These are phyloP conservation scores for Jacaranda mimosifolia DNA, from an alignment of 257 asterid genomes.

Conservation along the genomic window DNA sequence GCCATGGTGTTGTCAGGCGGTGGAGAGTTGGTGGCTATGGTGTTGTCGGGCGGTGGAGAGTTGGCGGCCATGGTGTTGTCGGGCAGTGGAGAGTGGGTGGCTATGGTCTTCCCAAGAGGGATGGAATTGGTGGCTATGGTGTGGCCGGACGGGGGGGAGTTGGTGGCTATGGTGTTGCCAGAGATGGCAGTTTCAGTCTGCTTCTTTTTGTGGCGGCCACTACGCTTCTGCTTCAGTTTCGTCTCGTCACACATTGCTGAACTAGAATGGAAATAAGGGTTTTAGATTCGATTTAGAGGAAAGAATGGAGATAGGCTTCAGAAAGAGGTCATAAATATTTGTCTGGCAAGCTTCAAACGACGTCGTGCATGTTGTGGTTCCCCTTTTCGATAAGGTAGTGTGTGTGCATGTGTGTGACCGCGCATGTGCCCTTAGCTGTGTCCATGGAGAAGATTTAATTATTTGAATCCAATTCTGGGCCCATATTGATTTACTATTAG, in stretches of 20 bases:
- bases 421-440: not conserved
- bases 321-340: not conserved
- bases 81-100: slow-evolving; percentile 6
- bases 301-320: not conserved
- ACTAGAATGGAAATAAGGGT: slow-evolving; percentile 14
- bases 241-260: slow-evolving; percentile 3
- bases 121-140: not conserved
- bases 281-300: slow-evolving; percentile 8
- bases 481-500: not conserved
- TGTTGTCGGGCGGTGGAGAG: not conserved
- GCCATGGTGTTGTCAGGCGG: not conserved
- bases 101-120: not conserved
- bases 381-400: not conserved
- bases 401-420: too few species aligned
- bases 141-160: slow-evolving; percentile 12
- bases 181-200: not conserved
- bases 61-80: not conserved
- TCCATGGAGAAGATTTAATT: not conserved
- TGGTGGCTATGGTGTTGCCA: not conserved
- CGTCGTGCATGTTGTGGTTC: not conserved
- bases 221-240: slow-evolving; percentile 15
- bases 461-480: slow-evolving; percentile 6
- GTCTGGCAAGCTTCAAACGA: not conserved
- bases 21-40: not conserved
- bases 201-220: not conserved